Evolutionary conservation across 441 rosid genomes (phyloP).

Genomic region (Oxalis stricta): DNA sequence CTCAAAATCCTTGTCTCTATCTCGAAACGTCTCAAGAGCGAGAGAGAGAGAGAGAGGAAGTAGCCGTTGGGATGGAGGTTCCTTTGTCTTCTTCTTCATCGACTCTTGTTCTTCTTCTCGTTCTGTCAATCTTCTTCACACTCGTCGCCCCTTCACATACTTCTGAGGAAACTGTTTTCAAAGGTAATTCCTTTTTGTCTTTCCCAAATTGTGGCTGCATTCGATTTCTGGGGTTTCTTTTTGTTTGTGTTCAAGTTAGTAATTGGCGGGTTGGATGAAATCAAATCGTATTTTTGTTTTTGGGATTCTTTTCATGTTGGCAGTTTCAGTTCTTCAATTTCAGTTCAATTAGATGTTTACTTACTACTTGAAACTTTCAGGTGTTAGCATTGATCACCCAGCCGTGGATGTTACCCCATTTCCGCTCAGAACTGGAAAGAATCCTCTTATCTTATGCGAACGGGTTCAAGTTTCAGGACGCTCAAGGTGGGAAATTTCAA

Average conservation of each 20-base stretch:
- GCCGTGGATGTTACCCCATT: constrained; percentile 30
- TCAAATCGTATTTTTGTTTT: not conserved
- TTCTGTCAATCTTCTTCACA: not conserved
- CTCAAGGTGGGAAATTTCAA: constrained; percentile 41
- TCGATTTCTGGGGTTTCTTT: not conserved
- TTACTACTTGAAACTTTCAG: constrained; percentile 20
- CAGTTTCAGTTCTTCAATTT: not conserved
- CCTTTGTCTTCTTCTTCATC: not conserved
- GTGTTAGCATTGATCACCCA: constrained; percentile 38
- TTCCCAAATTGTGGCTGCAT: too few relatives aligned
- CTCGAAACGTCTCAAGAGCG: too few relatives aligned
- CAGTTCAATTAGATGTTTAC: not conserved
- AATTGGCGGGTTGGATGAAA: too few relatives aligned
- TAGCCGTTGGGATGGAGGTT: too few relatives aligned
- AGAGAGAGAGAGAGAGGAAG: not conserved
- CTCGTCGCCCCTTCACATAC: constrained; percentile 7
- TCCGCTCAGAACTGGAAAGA: too few relatives aligned
- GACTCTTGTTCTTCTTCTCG: not conserved
- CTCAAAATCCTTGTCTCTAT: too few relatives aligned
- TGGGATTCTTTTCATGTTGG: not conserved
- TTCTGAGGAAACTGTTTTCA: constrained; percentile 5
- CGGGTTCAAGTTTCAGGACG: constrained; percentile 68
- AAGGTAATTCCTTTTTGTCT: constrained; percentile 9
- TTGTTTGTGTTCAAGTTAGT: too few relatives aligned
- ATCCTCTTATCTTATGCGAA: constrained; percentile 42